Conservation (phyloP, 495 filamentous ascomycete species). For the Trichoderma gamsii region DNA sequence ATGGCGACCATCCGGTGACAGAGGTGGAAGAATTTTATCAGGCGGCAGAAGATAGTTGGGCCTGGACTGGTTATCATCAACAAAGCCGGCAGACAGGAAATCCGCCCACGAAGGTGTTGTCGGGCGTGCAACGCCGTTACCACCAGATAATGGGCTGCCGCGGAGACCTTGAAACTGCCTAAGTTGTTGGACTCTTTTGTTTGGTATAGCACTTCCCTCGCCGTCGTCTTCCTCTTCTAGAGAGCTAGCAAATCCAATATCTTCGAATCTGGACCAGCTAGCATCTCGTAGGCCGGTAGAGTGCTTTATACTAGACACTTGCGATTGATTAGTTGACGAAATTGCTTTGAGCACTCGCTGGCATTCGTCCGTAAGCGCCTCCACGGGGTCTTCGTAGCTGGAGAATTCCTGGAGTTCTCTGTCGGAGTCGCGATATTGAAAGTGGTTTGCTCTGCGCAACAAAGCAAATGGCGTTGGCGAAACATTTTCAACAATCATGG, state of each 20-base stretch:
- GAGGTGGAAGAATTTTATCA: constrained; percentile 84
- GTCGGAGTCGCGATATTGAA: constrained; percentile 89
- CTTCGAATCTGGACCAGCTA: constrained; percentile 94
- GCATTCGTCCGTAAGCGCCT: constrained; percentile 88
- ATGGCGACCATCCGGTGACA: constrained; percentile 62
- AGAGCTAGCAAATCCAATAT: constrained; percentile 79
- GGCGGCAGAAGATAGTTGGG: constrained; percentile 70
- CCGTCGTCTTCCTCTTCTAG: constrained; percentile 66
- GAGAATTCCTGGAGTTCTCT: constrained; percentile 74
- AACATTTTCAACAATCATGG: constrained; percentile 94
- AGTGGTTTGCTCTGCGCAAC: constrained; percentile 85
- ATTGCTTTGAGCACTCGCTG: constrained; percentile 82
- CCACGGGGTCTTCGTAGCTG: constrained; percentile 81
- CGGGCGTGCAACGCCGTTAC: constrained; percentile 65
- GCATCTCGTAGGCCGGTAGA: constrained; percentile 71
- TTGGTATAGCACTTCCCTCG: constrained; percentile 43
- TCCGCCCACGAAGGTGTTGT: constrained; percentile 98
- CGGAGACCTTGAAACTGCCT: constrained; percentile 37
- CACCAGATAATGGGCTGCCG: constrained; percentile 56
- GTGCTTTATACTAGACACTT: constrained; percentile 58
- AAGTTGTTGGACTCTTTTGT: constrained; percentile 26
- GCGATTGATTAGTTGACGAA: constrained; percentile 79
- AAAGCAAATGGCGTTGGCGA: constrained; percentile 92
- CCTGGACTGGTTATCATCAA: constrained; percentile 56
- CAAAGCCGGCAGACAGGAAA: constrained; percentile 89